phyloP scores from a whole-genome alignment of 2,329 filamentous ascomycete genomes.

The Scedosporium boydii region DNA sequence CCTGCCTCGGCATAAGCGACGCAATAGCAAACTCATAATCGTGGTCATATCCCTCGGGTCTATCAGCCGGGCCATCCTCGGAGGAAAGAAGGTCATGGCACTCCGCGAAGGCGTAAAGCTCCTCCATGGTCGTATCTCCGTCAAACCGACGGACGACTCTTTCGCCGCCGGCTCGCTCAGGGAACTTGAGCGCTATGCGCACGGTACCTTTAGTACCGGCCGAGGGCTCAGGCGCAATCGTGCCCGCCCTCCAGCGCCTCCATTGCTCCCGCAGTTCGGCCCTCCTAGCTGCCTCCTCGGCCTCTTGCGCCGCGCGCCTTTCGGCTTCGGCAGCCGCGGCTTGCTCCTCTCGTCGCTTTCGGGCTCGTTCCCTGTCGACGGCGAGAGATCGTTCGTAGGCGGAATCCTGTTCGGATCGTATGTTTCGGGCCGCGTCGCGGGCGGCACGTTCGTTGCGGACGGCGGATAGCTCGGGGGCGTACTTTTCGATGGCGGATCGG shows the following conservation, averaged over 20 bases:
- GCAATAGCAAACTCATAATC: conserved; percentile 79
- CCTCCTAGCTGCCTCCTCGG: conserved; percentile 46
- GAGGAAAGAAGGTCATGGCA: conserved; percentile 59
- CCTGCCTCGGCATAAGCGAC: conserved; percentile 72
- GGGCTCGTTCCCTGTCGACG: conserved; percentile 74
- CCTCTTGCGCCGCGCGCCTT: conserved; percentile 48
- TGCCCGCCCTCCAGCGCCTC: conserved; percentile 67
- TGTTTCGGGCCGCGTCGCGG: conserved; percentile 68
- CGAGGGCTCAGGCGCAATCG: conserved; percentile 58
- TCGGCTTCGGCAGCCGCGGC: conserved; percentile 59
- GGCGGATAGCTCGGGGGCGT: conserved; percentile 64
- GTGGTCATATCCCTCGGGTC: conserved; percentile 64
- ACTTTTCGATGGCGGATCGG: conserved; percentile 61
- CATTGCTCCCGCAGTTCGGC: conserved; percentile 51
- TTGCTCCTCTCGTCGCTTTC: conserved; percentile 64
- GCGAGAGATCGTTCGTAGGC: conserved; percentile 91
- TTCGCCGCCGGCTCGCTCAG: conserved; percentile 50
- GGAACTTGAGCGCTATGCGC: conserved; percentile 59
- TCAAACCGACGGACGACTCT: conserved; percentile 70
- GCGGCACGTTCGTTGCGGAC: conserved; percentile 69
- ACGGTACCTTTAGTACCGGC: conserved; percentile 57
- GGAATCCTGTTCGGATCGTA: conserved; percentile 82
- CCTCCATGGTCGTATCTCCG: conserved; percentile 63
- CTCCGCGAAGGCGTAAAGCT: conserved; percentile 93
- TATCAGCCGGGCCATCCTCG: conserved; percentile 19